phyloP scores from a whole-genome alignment of 1,284 basidiomycete genomes.

The Porodaedalea pini region DNA sequence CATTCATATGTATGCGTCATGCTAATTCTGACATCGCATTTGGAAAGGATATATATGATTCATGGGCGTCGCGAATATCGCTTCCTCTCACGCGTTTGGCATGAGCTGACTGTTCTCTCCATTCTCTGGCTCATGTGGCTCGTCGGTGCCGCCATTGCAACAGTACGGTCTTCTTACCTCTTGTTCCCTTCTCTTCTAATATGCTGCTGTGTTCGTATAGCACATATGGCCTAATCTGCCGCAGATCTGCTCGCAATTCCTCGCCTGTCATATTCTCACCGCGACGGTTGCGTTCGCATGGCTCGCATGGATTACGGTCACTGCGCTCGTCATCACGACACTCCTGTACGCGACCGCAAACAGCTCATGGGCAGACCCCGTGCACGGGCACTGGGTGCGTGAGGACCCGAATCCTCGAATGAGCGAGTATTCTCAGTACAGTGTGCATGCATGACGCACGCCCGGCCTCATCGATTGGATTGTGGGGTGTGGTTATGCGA shows the following conservation, averaged over 20 bases:
- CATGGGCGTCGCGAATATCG: constrained; percentile 55
- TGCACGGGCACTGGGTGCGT: constrained; percentile 56
- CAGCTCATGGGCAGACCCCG: constrained; percentile 51
- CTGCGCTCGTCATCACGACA: constrained; percentile 46
- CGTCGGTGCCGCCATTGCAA: constrained; percentile 58
- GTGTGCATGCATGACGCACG: background rate
- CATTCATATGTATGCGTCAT: too few species aligned
- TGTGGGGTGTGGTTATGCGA: too few species aligned
- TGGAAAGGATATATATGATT: constrained; percentile 50
- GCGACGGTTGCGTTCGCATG: constrained; percentile 69
- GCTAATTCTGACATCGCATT: background rate
- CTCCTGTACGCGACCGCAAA: constrained; percentile 57
- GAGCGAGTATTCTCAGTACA: constrained; percentile 27
- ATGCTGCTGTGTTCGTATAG: constrained; percentile 23
- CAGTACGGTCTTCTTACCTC: constrained; percentile 39
- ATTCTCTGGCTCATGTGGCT: constrained; percentile 68
- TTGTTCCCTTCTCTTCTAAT: background rate
- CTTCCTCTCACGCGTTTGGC: constrained; percentile 51
- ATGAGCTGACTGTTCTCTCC: constrained; percentile 55
- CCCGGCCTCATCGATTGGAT: too few species aligned
- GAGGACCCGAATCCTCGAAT: constrained; percentile 34
- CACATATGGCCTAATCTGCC: constrained; percentile 55
- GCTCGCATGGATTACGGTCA: constrained; percentile 60
- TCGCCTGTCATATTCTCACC: constrained; percentile 59
- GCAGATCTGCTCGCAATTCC: constrained; percentile 50